Base-by-base conservation (phyloP, 148 eudicot species). In the Linanthus parryae region DNA sequence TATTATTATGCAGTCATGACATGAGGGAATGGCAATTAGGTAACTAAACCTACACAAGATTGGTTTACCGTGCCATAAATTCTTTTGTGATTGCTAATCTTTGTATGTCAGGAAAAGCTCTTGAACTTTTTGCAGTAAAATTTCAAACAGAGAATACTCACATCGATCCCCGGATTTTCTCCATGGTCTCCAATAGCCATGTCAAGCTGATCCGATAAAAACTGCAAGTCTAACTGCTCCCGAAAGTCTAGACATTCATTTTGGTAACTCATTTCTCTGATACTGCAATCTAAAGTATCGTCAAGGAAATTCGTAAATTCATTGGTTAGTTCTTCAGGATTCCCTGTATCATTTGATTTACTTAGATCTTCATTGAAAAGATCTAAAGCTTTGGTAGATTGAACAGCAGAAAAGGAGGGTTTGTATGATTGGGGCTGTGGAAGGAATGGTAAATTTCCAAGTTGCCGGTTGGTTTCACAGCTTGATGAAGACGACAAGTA, bases 221-320 rank as follows among this genome's bases (percentile, higher is more conserved):
- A 28, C 45, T 73, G 77, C 11, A 73, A 68, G 59, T 73, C 77
- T 37, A 73, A 50, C 28, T 68, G 73, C 54, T 73, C 77, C 6
- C 64, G 46, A 4, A 73, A 29, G 10, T 48, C 66, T 10, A 63
- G 44, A 58, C 63, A 48, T 34, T 68, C 66, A 39, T 63, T 73
- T 44, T 50, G 56, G 27, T 73, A 67, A 54, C 54, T 68, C 34
- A 63, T 48, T 9, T 61, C 73, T 44, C 60, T 56, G 59, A 28
- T 57, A 17, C 56, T 67, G 8, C 61, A 73, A 55, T 67, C 69
- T 48, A 69, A 63, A 20, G 40, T 15, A 39, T 56, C 52, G 47
- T 58, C 69, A 22, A 66, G 53, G 49, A 49, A 63, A 53, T 44
- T 58, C 0, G 67, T 52, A 50, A 73, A 73, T 41, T 67, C 73